Percentiles rank a stretch among this genome's conserved stretches.
These are phyloP conservation scores for Herpetomonas muscarum DNA, from an alignment of 208 protist species.

Conservation along the genomic window DNA sequence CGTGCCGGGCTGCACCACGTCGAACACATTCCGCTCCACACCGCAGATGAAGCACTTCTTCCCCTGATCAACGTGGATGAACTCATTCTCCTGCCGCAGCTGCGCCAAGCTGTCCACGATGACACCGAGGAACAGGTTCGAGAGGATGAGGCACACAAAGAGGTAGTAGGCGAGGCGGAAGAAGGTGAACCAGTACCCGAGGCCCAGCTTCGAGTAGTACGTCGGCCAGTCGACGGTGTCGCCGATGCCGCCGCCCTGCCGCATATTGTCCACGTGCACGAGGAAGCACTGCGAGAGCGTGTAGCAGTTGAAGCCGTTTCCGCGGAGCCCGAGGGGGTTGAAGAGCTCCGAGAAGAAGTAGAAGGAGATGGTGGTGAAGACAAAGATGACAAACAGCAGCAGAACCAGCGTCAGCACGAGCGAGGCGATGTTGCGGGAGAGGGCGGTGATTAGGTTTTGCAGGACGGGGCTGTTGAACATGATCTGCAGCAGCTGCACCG, in stretches of 20 bases:
- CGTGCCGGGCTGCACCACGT: constrained; percentile 56
- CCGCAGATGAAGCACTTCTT: constrained; percentile 94
- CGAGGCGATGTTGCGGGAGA: constrained; percentile 31
- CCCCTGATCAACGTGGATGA: constrained; percentile 59
- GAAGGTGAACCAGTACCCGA: constrained; percentile 86
- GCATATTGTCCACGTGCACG: constrained; percentile 70
- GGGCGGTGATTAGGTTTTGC: constrained; percentile 42
- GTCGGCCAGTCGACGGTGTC: constrained; percentile 63
- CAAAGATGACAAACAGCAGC: constrained; percentile 47
- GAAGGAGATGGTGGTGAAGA: constrained; percentile 57
- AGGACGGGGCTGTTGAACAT: constrained; percentile 34
- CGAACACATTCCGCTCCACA: constrained; percentile 75
- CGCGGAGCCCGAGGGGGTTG: constrained; percentile 27
- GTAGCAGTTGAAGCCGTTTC: constrained; percentile 71
- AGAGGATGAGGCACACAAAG: constrained; percentile 72
- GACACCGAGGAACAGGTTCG: constrained; percentile 93
- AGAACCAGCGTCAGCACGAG: constrained; percentile 59
- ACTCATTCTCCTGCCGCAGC: constrained; percentile 59
- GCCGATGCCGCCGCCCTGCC: constrained; percentile 69
- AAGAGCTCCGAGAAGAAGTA: constrained; percentile 58
- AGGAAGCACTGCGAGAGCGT: constrained; percentile 73
- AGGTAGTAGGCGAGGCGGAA: constrained; percentile 86
- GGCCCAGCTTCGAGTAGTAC: constrained; percentile 40
- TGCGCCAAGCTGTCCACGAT: constrained; percentile 92
- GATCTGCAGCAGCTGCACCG: constrained; percentile 59